Conservation (phyloP, 192 early-diverging fungal species). For the Entomortierella parvispora region DNA sequence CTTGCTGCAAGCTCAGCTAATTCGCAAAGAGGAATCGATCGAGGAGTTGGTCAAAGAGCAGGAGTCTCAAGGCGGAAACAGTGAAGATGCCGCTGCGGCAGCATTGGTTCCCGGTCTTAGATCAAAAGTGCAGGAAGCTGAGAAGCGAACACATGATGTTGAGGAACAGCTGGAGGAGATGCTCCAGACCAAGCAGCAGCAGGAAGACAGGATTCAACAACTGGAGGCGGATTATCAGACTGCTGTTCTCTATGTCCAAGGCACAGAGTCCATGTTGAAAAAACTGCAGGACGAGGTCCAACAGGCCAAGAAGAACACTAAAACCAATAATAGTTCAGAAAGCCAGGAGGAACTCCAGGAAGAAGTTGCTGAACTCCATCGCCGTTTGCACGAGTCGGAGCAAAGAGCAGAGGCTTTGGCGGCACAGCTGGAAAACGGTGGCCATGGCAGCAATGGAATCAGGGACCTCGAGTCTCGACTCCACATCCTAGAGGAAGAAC, state of each 20-base stretch:
- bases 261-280: conserved; percentile 42
- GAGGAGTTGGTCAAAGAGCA: conserved; percentile 52
- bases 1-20: conserved; percentile 42
- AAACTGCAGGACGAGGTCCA: conserved; percentile 42
- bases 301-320: conserved; percentile 14
- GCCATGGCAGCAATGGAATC: not conserved
- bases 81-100: not conserved
- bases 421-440: not conserved
- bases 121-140: conserved; percentile 21
- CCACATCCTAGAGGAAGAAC: conserved; percentile 28
- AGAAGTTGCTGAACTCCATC: conserved; percentile 35
- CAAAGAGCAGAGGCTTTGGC: conserved; percentile 9
- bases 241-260: conserved; percentile 45
- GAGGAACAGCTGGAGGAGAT: conserved; percentile 27
- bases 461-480: not conserved
- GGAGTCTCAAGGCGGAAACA: conserved; percentile 57
- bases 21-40: conserved; percentile 54
- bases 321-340: not conserved
- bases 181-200: conserved; percentile 7
- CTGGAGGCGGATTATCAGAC: conserved; percentile 56
- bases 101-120: conserved; percentile 1
- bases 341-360: conserved; percentile 21
- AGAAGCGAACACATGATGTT: conserved; percentile 21
- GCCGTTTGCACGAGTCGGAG: conserved; percentile 26
- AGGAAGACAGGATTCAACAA: conserved; percentile 40